Base-by-base conservation (phyloP, 2,329 filamentous ascomycete species). In the Cladorrhinum sp. region DNA sequence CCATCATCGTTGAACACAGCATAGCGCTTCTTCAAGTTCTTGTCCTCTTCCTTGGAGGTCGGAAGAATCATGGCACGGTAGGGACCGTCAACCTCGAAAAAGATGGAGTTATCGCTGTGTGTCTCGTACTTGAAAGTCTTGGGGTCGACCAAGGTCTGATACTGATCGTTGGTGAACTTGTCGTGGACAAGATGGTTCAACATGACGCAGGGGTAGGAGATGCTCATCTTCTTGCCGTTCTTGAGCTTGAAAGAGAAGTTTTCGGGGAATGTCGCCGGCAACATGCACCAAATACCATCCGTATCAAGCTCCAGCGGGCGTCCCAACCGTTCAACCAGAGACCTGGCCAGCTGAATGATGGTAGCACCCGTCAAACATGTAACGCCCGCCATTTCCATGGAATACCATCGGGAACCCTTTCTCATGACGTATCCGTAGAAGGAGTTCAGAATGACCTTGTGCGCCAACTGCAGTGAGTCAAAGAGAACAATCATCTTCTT, bases 341-440 rank as follows among this genome's bases (percentile, higher is more conserved):
- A 89, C 71, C 94, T 86, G 18, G 95, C 96, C 83, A 99, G 87
- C 72, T 99, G 95, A 73, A 99, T 99, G 72, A 99, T 99, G 48
- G 88, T 91, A 30, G 95, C 95, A 64, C 95, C 95, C 1, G 95
- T 99, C 73, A 99, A 79, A 77, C 95, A 99, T 48, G 95, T 99
- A 3, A 99, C 95, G 68, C 95, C 95, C 16, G 96, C 95, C 95
- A 99, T 99, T 73, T 99, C 95, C 84, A 99, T 88, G 18, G 95
- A 99, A 73, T 99, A 99, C 95, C 95, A 99, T 59, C 95, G 87
- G 39, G 95, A 99, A 33, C 95, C 95, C 74, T 99, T 99, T 78
- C 95, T 85, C 95, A 99, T 99, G 73, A 98, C 95, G 73, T 99
- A 99, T 65, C 95, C 95, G 69, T 99, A 99, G 79, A 99, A 99